Evolutionary conservation across 305 asterid species (phyloP).

Genomic region (Ilex paraguariensis): DNA sequence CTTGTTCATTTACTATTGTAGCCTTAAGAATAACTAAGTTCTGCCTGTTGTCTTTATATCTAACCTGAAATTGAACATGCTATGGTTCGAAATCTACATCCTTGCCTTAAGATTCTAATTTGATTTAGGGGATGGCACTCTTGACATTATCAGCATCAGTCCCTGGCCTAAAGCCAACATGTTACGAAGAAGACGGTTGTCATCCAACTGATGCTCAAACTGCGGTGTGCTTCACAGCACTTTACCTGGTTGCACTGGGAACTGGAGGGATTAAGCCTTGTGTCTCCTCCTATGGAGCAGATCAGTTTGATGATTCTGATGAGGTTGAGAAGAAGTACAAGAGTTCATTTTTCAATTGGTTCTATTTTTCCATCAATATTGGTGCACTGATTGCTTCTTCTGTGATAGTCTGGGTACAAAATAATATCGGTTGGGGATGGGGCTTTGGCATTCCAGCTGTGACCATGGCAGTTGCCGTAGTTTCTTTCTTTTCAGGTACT

Average conservation of each 20-base stretch:
- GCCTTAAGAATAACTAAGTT: too few species aligned
- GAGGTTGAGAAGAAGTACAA: conserved; percentile 59
- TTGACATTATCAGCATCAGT: conserved; percentile 76
- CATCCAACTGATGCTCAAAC: conserved; percentile 48
- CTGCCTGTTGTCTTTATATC: too few species aligned
- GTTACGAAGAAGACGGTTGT: conserved; percentile 37
- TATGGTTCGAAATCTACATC: too few species aligned
- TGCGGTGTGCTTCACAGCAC: conserved; percentile 48
- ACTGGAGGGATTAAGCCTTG: conserved; percentile 88
- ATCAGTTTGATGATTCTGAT: conserved; percentile 76
- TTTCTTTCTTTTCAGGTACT: conserved; percentile 75
- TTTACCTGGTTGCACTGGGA: conserved; percentile 72
- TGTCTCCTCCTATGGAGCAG: conserved; percentile 83
- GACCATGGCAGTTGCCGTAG: conserved; percentile 75
- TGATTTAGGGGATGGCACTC: conserved; percentile 75
- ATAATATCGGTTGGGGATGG: conserved; percentile 77
- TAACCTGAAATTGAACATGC: too few species aligned
- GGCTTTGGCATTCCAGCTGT: conserved; percentile 85
- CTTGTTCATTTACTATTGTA: too few species aligned
- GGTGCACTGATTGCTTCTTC: conserved; percentile 83
- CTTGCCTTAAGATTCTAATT: neutral
- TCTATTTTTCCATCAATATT: conserved; percentile 69
- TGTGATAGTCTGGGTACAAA: conserved; percentile 62
- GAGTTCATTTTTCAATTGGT: conserved; percentile 77
- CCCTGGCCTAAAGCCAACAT: conserved; percentile 59